Conservation (phyloP, 768 basidiomycete genomes). For the Tulasnella sp. region DNA sequence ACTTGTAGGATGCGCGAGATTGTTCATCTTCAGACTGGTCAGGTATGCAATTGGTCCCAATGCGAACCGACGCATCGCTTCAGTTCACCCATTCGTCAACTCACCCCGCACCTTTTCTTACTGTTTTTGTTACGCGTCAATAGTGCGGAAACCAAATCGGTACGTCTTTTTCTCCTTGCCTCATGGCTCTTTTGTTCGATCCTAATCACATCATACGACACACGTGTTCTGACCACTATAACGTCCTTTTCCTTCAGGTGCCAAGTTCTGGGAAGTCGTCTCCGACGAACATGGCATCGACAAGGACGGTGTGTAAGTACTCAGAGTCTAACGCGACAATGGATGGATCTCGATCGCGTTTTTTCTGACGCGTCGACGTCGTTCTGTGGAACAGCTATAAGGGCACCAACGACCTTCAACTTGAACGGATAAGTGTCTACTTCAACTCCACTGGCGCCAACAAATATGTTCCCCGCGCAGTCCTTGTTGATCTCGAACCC, state of each 20-base stretch:
- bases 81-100: background rate
- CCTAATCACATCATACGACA: background rate
- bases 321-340: background rate
- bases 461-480: constrained; percentile 98
- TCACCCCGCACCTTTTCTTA: background rate
- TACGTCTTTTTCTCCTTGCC: constrained; percentile 29
- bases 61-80: background rate
- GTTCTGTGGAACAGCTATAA: constrained; percentile 44
- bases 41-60: constrained; percentile 43
- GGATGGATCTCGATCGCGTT: background rate
- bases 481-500: constrained; percentile 94
- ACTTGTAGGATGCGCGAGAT: constrained; percentile 88
- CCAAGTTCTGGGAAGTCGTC: constrained; percentile 96
- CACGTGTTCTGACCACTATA: constrained; percentile 16
- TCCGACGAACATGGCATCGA: constrained; percentile 98
- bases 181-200: background rate
- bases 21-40: constrained; percentile 98
- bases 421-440: constrained; percentile 96
- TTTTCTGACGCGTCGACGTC: constrained; percentile 4
- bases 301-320: constrained; percentile 56
- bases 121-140: background rate
- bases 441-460: constrained; percentile 89
- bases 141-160: constrained; percentile 99
- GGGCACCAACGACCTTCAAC: constrained; percentile 88
- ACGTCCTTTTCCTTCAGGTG: constrained; percentile 42